Base-by-base conservation (phyloP, 2,329 filamentous ascomycete species). In the Diaporthe helianthi region DNA sequence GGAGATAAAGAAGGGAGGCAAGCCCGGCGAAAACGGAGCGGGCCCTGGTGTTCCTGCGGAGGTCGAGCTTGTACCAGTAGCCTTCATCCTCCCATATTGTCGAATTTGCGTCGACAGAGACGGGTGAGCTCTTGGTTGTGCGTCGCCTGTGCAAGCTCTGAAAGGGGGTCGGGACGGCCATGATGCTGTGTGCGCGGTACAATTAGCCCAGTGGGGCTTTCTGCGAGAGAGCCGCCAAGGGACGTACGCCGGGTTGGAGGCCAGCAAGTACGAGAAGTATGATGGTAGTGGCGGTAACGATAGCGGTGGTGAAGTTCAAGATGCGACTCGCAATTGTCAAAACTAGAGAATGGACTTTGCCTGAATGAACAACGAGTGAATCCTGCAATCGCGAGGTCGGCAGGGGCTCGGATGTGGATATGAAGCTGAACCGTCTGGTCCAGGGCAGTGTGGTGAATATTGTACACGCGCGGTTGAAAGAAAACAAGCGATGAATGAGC, bases 1-100 rank as follows among this genome's bases (percentile, higher is more conserved):
- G 77, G 71, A 94, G 83, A 78, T 96, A 95, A 75, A 91, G 86
- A 72, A 92, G 81, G 38, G 88, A 88, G 55, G 91, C 89, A 55
- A 91, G 77, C 29, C 90, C 78, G 70, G 92, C 87, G 76, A 90
- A 91, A 78, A 85, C 85, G 61, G 84, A 83, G 19, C 91, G 84
- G 38, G 83, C 83, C 66, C 81, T 82, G 0, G 86, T 88, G 29
- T 81, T 83, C 71, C 79, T 79, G 64, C 55, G 68, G n/a, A 71
- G 67, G 75, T 83, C 84, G 73, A 85, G 70, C 24, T 70, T 71
- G 60, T 67, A 70, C 70, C 68, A 70, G 51, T 71, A 66, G 52
- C 64, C 64, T 6, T 66, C 58, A 53, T 64, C 60, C 31, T 71
- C 60, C 44, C 61, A 69, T 9, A 66, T 55, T 41, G 47, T 52